These are phyloP conservation scores for Calocybe cyanea DNA, from an alignment of 768 basidiomycete species.

Conservation along the genomic window DNA sequence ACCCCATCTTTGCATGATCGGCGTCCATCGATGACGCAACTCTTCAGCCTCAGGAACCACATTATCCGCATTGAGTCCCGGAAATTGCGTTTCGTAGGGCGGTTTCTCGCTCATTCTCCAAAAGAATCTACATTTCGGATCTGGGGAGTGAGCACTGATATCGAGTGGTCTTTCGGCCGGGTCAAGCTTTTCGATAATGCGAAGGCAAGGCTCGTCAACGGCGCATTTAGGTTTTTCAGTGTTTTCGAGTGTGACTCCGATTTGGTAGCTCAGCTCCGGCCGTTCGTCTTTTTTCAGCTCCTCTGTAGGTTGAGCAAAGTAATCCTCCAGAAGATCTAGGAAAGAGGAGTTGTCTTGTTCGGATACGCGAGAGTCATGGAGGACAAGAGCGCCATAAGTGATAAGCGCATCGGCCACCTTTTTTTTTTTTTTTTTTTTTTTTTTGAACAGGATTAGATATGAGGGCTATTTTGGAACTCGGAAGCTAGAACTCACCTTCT, in stretches of 20 bases:
- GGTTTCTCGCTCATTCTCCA: constrained; percentile 77
- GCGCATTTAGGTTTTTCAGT: constrained; percentile 91
- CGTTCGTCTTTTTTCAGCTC: constrained; percentile 72
- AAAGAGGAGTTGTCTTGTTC: constrained; percentile 80
- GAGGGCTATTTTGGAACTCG: background rate
- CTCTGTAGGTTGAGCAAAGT: constrained; percentile 71
- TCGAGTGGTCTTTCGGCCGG: constrained; percentile 83
- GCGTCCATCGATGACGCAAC: constrained; percentile 63
- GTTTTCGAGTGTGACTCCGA: constrained; percentile 94
- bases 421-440: no score
- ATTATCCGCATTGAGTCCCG: constrained; percentile 75
- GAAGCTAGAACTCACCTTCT: constrained; percentile 40
- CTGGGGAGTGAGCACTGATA: constrained; percentile 71
- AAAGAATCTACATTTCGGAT: constrained; percentile 95
- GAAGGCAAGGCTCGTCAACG: constrained; percentile 76
- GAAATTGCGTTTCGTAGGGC: constrained; percentile 77
- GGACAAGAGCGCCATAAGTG: constrained; percentile 79
- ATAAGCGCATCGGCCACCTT: constrained; percentile 83
- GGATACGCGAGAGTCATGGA: constrained; percentile 81
- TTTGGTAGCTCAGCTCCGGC: constrained; percentile 86
- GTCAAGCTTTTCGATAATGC: constrained; percentile 73
- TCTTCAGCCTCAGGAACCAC: constrained; percentile 64
- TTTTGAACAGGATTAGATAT: constrained; percentile 5
- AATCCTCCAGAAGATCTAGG: constrained; percentile 89
- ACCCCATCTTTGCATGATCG: constrained; percentile 84